phyloP scores from a whole-genome alignment of 495 filamentous ascomycete species.

The Rhizodiscina lignyota region DNA sequence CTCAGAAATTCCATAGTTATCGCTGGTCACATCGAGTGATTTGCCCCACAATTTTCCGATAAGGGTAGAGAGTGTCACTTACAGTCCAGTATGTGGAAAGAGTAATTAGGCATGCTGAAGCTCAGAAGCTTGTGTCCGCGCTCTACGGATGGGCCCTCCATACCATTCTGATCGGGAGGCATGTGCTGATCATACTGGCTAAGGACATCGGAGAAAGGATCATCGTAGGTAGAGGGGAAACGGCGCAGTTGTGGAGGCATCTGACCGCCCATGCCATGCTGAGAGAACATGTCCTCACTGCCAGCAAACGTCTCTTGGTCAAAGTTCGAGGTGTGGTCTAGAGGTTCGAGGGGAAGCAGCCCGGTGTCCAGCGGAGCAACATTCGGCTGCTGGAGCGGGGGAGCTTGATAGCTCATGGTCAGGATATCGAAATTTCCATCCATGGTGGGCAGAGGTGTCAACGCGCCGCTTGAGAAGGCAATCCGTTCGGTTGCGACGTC shows the following conservation, averaged over 20 bases:
- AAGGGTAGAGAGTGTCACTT: too few species aligned
- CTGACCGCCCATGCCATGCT: constrained; percentile 8
- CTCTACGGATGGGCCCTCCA: constrained; percentile 29
- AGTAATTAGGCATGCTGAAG: constrained; percentile 54
- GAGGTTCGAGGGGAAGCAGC: constrained; percentile 36
- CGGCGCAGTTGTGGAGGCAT: constrained; percentile 20
- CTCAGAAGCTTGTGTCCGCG: constrained; percentile 66
- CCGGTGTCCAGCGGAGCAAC: constrained; percentile 29
- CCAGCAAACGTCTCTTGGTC: constrained; percentile 43
- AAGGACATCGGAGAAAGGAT: constrained; percentile 25
- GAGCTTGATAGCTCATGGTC: constrained; percentile 45
- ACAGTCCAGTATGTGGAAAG: constrained; percentile 55
- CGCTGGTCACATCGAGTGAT: too few species aligned
- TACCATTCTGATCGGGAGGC: constrained; percentile 15
- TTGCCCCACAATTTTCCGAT: too few species aligned
- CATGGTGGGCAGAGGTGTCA: constrained; percentile 27
- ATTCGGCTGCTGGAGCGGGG: constrained; percentile 31
- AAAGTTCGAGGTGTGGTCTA: constrained; percentile 38
- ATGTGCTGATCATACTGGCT: constrained; percentile 21
- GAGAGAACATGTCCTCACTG: constrained; percentile 19
- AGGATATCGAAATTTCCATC: constrained; percentile 50
- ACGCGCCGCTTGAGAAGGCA: too few species aligned
- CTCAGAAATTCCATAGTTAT: too few species aligned
- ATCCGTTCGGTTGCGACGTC: too few species aligned
- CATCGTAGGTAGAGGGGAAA: constrained; percentile 22